phyloP scores from a whole-genome alignment of 2,329 filamentous ascomycete species.

The Dactylellina sp. region DNA sequence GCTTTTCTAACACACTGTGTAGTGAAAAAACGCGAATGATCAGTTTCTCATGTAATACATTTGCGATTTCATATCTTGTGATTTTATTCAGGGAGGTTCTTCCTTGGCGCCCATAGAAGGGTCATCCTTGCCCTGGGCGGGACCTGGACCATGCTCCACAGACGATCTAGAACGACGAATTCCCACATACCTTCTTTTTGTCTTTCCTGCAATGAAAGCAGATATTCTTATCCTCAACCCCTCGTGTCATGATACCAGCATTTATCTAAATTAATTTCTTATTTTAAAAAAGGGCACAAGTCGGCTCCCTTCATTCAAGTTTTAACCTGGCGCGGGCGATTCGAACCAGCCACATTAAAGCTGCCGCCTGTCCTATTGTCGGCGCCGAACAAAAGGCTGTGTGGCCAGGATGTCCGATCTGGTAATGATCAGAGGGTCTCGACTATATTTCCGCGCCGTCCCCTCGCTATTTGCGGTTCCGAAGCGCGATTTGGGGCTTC shows the following conservation, averaged over 20 bases:
- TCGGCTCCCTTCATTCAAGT: conserved; percentile 37
- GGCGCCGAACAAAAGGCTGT: conserved; percentile 28
- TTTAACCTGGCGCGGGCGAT: conserved; percentile 43
- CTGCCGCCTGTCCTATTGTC: conserved; percentile 12
- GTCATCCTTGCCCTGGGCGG: conserved; percentile 49
- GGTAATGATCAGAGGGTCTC: conserved; percentile 56
- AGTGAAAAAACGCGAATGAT: conserved; percentile 22
- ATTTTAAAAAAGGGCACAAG: conserved; percentile 7
- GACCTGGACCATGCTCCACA: conserved; percentile 28
- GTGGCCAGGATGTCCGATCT: conserved; percentile 53
- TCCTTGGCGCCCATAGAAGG: conserved; percentile 33
- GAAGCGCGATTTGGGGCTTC: conserved; percentile 51
- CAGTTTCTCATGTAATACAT: conserved; percentile 16
- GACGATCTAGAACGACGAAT: conserved; percentile 21
- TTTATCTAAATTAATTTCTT: conserved; percentile 7
- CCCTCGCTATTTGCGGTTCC: conserved; percentile 45
- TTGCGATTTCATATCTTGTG: background rate
- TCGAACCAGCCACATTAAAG: conserved; percentile 37
- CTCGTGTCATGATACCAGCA: conserved; percentile 55
- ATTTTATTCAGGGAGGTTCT: conserved; percentile 28
- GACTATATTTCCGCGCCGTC: conserved; percentile 34
- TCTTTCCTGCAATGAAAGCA: conserved; percentile 56
- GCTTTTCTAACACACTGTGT: conserved; percentile 42
- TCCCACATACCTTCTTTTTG: conserved; percentile 54
- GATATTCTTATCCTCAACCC: conserved; percentile 56